Base-by-base conservation (phyloP, 306 rosid species). In the Dalbergia cultrata region DNA sequence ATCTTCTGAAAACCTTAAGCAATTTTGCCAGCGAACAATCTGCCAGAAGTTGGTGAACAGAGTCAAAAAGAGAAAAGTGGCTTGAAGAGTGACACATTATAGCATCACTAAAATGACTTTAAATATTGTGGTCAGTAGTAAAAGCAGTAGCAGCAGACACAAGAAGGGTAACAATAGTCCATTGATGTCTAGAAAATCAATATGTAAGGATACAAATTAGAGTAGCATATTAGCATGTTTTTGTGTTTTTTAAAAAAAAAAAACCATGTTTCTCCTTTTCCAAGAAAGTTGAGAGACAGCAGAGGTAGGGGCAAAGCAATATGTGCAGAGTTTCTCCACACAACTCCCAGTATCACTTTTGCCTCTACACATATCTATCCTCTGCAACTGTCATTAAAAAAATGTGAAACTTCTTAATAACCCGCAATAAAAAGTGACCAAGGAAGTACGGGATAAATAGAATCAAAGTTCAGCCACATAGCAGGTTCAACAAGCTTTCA, bases 1-100 rank as follows among this genome's bases (percentile, higher is more conserved):
- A 60, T 95, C 99, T 84, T 95, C 98, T 19, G 99, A 97, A 88
- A 91, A 95, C 65, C 78, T 89, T 76, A 95, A 83, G 74, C 91
- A 95, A 80, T 85, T 91, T 87, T 83, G 93, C 99, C 99, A 95
- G 86, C 93, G 94, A 90, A 95, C 97, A 87, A 95, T 95, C 99
- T 95, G 91, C 67, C 58, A 88, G 81, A 60, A 86, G 71, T 75
- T 68, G 78, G 44, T 62, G 72, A 82, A 84, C 52, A 81, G 64
- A 60, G 80, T 72, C 83, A 81, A 76, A 59, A 18, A 67, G 64
- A 82, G 50, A 62, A 66, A 59, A 41, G 70, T 50, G 7, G 57
- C 52, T 52, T 67, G 77, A 67, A 72, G 72, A 72, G 13, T 49
- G 66, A 74, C 76, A 66, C 75, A 54, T 22, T 18, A 21, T 18